Evolutionary conservation across 768 basidiomycete genomes (phyloP).

Genomic region (Pilatotrama ljubarskyi): DNA sequence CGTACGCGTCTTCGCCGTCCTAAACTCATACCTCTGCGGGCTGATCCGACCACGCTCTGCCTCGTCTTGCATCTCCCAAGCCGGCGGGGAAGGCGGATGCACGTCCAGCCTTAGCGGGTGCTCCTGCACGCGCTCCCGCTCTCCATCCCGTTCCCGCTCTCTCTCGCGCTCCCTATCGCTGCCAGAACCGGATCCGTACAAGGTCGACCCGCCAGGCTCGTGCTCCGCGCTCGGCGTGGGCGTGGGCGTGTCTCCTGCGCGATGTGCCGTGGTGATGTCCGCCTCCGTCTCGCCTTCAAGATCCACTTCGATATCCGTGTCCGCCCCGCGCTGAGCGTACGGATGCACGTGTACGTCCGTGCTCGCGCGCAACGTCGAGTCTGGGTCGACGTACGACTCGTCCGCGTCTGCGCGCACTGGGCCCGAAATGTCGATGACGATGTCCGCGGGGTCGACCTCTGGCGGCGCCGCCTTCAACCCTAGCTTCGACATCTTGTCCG

Average conservation of each 20-base stretch:
- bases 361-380: constrained; percentile 11
- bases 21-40: constrained; percentile 18
- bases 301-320: neutral
- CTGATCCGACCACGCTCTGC: constrained; percentile 32
- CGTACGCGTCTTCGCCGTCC: constrained; percentile 15
- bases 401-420: neutral
- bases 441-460: constrained; percentile 6
- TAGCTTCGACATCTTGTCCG: constrained; percentile 14
- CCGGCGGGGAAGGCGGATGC: constrained; percentile 55
- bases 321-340: neutral
- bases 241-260: neutral
- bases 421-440: constrained; percentile 4
- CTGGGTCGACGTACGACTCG: constrained; percentile 12
- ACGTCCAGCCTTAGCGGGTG: constrained; percentile 51
- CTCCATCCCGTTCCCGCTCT: neutral
- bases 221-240: constrained; percentile 5
- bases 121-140: constrained; percentile 13
- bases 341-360: neutral
- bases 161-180: neutral
- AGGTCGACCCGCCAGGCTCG: constrained; percentile 6
- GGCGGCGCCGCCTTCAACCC: constrained; percentile 11
- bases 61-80: constrained; percentile 61
- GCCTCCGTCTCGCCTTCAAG: constrained; percentile 8
- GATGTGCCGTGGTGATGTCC: constrained; percentile 1
- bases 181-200: constrained; percentile 2